Conservation (phyloP, 2,329 filamentous ascomycete genomes). For the Xylariomycetidae sp. region DNA sequence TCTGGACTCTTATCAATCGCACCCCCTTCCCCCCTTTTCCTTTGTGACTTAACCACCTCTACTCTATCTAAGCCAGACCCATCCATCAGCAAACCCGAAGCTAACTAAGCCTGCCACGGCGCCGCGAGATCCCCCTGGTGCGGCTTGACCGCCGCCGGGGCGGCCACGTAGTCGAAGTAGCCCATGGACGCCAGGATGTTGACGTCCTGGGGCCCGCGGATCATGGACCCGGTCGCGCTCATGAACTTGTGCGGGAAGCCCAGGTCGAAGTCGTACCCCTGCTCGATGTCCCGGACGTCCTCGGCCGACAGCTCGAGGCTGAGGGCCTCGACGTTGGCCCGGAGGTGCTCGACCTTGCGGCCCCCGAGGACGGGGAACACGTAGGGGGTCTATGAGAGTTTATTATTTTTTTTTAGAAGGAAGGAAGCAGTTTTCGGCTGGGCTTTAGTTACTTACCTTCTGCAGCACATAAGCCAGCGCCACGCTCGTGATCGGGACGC, state of each 20-base stretch:
- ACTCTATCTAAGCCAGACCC: too few species aligned
- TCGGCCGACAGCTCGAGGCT: neutral
- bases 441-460: constrained; percentile 1
- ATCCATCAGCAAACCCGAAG: neutral
- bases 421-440: neutral
- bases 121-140: neutral
- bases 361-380: neutral
- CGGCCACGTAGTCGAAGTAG: neutral
- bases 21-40: too few species aligned
- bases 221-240: neutral
- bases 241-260: constrained; percentile 1
- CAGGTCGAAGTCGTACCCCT: neutral
- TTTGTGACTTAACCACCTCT: too few species aligned
- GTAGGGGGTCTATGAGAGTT: neutral
- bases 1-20: too few species aligned
- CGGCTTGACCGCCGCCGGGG: neutral
- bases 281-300: neutral
- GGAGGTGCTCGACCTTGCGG: neutral
- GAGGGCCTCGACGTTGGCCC: constrained; percentile 2
- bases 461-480: constrained; percentile 1
- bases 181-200: neutral
- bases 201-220: neutral
- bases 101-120: constrained; percentile 1
- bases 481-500: neutral
- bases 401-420: neutral